phyloP scores from a whole-genome alignment of 192 early-diverging fungal species.

The Phlyctochytrium arcticum region DNA sequence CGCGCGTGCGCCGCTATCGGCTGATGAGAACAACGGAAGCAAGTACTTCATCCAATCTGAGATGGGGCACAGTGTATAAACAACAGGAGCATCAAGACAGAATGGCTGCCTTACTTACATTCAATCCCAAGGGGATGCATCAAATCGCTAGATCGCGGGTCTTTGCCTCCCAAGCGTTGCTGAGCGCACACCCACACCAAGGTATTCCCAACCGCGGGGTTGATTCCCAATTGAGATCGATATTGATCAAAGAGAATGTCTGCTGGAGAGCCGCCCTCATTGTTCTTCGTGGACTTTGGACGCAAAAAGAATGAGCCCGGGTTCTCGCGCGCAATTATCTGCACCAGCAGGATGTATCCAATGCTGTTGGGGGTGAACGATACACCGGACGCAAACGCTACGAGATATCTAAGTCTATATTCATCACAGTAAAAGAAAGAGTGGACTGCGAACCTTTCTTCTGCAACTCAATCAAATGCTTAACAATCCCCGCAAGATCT shows the following conservation, averaged over 20 bases:
- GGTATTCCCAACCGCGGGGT: slow-evolving; percentile 19
- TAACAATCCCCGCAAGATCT: slow-evolving; percentile 1
- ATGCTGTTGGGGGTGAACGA: not conserved
- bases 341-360: not conserved
- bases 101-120: not conserved
- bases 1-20: not conserved
- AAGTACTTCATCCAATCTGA: slow-evolving; percentile 4
- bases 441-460: slow-evolving; percentile 1
- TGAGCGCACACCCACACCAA: slow-evolving; percentile 16
- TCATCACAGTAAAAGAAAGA: not conserved
- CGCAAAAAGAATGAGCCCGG: slow-evolving; percentile 3
- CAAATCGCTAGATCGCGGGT: not conserved
- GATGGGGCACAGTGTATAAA: too few species aligned
- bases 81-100: not conserved
- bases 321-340: not conserved
- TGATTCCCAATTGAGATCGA: not conserved
- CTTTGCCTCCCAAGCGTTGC: not conserved
- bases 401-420: not conserved
- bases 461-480: slow-evolving; percentile 2
- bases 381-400: slow-evolving; percentile 2
- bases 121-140: not conserved
- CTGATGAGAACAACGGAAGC: not conserved
- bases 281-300: not conserved
- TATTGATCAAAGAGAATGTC: slow-evolving; percentile 12
- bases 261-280: not conserved